Conservation (phyloP, 179 eudicot species). For the Patellifolia procumbens region DNA sequence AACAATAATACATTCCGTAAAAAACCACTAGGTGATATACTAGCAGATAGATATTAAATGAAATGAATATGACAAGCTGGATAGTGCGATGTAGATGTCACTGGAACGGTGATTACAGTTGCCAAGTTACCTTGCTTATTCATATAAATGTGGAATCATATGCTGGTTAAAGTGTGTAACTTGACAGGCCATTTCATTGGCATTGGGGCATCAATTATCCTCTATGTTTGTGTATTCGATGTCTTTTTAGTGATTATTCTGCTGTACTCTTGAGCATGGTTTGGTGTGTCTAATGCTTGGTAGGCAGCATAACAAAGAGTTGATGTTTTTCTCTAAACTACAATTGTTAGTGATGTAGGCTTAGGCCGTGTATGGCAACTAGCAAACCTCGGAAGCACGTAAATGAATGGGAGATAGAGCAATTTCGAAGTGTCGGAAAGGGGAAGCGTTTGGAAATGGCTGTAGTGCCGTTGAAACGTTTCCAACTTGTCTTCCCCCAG, state of each 20-base stretch:
- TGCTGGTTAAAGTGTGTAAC: neutral
- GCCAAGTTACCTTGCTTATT: neutral
- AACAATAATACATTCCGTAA: neutral
- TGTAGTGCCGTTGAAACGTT: too few relatives aligned
- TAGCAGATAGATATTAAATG: too few relatives aligned
- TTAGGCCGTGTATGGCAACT: neutral
- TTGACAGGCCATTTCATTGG: neutral
- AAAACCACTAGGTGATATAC: too few relatives aligned
- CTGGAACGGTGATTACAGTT: neutral
- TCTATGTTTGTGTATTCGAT: neutral
- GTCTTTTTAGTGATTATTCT: neutral
- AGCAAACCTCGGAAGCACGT: too few relatives aligned
- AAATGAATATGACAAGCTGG: too few relatives aligned
- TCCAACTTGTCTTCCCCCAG: too few relatives aligned
- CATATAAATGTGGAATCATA: neutral
- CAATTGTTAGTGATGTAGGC: too few relatives aligned
- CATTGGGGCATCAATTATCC: slow-evolving; percentile 1
- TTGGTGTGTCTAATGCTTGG: neutral
- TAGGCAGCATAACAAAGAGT: neutral
- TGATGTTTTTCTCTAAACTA: too few relatives aligned
- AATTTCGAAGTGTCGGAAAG: too few relatives aligned
- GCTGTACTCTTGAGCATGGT: neutral
- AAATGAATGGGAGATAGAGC: too few relatives aligned
- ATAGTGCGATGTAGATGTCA: neutral
- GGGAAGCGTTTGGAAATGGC: too few relatives aligned